A percentile compares a stretch with the other conserved stretches of the same genome.
Conservation (phyloP, 179 eudicot species). For the Silene coronaria region DNA sequence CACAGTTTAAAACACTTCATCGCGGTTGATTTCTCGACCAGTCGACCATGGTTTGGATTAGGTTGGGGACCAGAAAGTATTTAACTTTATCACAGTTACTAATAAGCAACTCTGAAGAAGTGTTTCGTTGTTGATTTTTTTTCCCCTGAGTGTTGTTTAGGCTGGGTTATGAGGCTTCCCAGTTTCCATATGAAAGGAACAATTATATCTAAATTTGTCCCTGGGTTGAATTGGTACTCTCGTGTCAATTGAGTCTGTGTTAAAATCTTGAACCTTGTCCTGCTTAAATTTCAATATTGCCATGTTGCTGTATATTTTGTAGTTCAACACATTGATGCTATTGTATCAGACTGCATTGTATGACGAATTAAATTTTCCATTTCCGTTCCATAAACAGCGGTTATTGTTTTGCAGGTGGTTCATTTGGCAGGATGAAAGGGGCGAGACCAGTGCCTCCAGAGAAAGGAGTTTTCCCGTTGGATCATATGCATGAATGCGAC, state of each 20-base stretch:
- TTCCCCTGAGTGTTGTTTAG: background rate
- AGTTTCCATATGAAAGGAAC: background rate
- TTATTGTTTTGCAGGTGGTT: constrained; percentile 54
- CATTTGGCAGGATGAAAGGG: constrained; percentile 88
- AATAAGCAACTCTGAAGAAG: too few relatives aligned
- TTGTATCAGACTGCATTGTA: background rate
- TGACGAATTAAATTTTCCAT: too few relatives aligned
- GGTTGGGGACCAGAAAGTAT: too few relatives aligned
- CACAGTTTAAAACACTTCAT: too few relatives aligned
- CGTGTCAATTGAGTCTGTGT: background rate
- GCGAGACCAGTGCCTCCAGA: constrained; percentile 88
- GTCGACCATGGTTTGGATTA: too few relatives aligned
- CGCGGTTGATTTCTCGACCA: too few relatives aligned
- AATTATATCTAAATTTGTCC: background rate
- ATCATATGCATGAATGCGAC: constrained; percentile 89
- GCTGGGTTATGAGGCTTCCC: background rate
- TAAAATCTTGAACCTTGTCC: constrained; percentile 1
- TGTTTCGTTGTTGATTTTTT: too few relatives aligned
- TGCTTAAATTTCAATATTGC: constrained; percentile 6
- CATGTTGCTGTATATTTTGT: background rate
- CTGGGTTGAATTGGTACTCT: too few relatives aligned
- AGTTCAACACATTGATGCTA: background rate
- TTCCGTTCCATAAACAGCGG: background rate
- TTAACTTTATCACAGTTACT: too few relatives aligned
- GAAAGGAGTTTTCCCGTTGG: constrained; percentile 92